Percentiles rank a stretch among this genome's conserved stretches.
These are phyloP conservation scores for Phytopythium sindhum DNA, from an alignment of 352 stramenopile genomes.

Conservation along the genomic window DNA sequence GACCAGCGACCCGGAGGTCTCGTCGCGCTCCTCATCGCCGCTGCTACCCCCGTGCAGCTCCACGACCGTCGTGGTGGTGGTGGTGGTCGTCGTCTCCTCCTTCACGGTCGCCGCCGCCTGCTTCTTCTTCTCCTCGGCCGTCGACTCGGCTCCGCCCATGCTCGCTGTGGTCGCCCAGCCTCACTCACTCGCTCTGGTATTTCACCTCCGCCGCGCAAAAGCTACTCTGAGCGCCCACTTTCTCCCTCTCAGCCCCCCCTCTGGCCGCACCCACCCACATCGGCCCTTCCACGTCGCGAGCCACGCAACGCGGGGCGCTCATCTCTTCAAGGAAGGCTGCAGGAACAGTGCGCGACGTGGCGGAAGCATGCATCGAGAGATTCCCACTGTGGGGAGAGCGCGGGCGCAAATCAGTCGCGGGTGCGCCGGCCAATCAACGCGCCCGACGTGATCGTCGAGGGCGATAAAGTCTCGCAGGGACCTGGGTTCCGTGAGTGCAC, in stretches of 20 bases:
- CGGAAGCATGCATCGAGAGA: too few species aligned
- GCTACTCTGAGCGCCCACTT: conserved; percentile 17
- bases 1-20: conserved; percentile 2
- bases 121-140: conserved; percentile 17
- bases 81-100: conserved; percentile 8
- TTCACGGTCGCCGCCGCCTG: neutral
- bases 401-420: too few species aligned
- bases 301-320: neutral
- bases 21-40: conserved; percentile 3
- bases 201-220: conserved; percentile 17
- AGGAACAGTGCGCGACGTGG: conserved; percentile 10
- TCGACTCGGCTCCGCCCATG: conserved; percentile 30
- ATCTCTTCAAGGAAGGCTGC: conserved; percentile 11
- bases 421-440: too few species aligned
- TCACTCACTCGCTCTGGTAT: conserved; percentile 8
- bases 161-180: conserved; percentile 9
- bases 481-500: too few species aligned
- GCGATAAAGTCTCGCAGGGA: too few species aligned
- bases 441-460: too few species aligned
- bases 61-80: conserved; percentile 12
- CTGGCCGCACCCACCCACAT: neutral
- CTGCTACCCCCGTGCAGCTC: conserved; percentile 7
- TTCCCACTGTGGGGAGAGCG: too few species aligned
- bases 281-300: neutral
- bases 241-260: too few species aligned